Evolutionary conservation across 768 basidiomycete genomes (phyloP), one percentile per base, ranked within the genome.

Genomic region (Naematelia aurantialba): DNA sequence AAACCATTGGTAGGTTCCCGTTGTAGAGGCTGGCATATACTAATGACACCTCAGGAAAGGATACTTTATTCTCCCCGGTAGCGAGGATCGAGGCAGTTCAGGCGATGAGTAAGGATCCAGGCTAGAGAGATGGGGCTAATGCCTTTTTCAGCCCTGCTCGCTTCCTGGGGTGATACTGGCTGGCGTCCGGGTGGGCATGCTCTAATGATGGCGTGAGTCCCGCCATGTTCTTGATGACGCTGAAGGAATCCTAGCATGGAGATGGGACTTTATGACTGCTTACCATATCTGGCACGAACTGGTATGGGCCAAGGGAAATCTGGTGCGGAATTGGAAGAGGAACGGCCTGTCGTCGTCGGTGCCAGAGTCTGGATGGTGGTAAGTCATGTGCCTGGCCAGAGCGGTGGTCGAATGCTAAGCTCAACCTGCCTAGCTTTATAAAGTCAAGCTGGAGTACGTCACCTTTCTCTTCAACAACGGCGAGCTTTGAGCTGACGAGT

Each of bases 141-240:
- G n/a, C n/a, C n/a, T n/a, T n/a, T n/a, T n/a, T n/a, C n/a, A n/a
- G n/a, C n/a, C n/a, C n/a, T 73, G 5, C 62, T 73, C 22, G 63
- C 68, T 0, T 61, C 65, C 21, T 73, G 71, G 71, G 71, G 68
- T 44, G 71, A 73, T 24, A 70, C 66, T 2, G 58, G 46, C 31
- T 73, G 67, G 60, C 55, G 71, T 51, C 68, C 71, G 22, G 68
- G 63, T 14, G 70, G n/a, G n/a, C n/a, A n/a, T n/a, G n/a, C n/a
- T n/a, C n/a, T n/a, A n/a, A n/a, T n/a, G n/a, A n/a, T n/a, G n/a
- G n/a, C n/a, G n/a, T n/a, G n/a, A n/a, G n/a, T n/a, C n/a, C n/a
- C n/a, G n/a, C n/a, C n/a, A n/a, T n/a, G n/a, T n/a, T n/a, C n/a
- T n/a, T n/a, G n/a, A n/a, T n/a, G n/a, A n/a, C n/a, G n/a, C 66